phyloP scores from a whole-genome alignment of 306 rosid genomes.

The Coriaria nepalensis region DNA sequence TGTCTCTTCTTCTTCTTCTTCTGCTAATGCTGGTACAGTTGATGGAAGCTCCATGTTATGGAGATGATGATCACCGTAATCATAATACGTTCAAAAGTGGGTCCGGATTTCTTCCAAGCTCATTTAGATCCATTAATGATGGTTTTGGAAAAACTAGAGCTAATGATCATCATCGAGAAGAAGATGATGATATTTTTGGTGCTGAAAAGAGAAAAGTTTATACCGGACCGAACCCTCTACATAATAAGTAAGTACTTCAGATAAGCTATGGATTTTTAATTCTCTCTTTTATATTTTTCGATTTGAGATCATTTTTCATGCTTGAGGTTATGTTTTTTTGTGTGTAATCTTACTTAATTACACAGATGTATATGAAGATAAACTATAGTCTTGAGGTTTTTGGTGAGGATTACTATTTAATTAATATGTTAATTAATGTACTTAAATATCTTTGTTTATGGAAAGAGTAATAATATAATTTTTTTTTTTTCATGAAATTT shows the following conservation, averaged over 20 bases:
- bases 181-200: slow-evolving; percentile 28
- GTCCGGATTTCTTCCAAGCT: slow-evolving; percentile 15
- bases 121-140: not conserved
- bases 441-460: no score
- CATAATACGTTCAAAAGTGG: slow-evolving; percentile 10
- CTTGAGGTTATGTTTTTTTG: no score
- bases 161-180: not conserved
- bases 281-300: no score
- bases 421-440: no score
- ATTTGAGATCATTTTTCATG: no score
- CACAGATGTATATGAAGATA: no score
- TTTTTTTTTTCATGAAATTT: no score
- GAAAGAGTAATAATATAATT: no score
- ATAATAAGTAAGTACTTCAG: slow-evolving; percentile 51
- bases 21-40: slow-evolving; percentile 26
- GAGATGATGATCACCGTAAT: slow-evolving; percentile 10
- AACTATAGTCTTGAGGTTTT: no score
- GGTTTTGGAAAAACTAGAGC: slow-evolving; percentile 16
- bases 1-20: slow-evolving; percentile 21
- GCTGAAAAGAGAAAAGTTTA: slow-evolving; percentile 44
- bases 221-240: slow-evolving; percentile 34
- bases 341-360: no score
- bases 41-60: slow-evolving; percentile 27
- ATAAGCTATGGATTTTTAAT: no score
- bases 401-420: no score